Evolutionary conservation across 2,329 filamentous ascomycete genomes (phyloP).

Genomic region (Ilyonectria mors-panacis): DNA sequence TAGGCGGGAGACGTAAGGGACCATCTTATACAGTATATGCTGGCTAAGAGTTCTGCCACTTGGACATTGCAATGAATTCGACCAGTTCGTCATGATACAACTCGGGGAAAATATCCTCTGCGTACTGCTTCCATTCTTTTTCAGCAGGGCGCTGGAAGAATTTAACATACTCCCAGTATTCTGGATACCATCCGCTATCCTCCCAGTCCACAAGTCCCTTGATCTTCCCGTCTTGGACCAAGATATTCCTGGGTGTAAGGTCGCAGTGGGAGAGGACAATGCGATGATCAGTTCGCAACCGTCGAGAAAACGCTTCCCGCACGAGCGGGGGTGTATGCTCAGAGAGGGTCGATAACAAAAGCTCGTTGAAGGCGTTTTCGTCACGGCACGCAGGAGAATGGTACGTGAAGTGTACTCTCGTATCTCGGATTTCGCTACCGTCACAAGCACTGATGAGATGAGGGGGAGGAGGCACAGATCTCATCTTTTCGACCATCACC

Average conservation of each 20-base stretch:
- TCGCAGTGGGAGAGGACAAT: conserved; percentile 67
- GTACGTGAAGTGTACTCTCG: conserved; percentile 39
- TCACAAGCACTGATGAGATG: conserved; percentile 46
- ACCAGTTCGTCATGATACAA: conserved; percentile 47
- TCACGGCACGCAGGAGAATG: conserved; percentile 39
- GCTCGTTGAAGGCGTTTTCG: conserved; percentile 47
- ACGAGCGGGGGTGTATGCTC: conserved; percentile 37
- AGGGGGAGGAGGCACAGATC: conserved; percentile 40
- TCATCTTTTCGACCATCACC: conserved; percentile 45
- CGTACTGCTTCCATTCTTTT: conserved; percentile 39
- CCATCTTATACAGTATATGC: neutral
- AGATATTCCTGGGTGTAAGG: conserved; percentile 61
- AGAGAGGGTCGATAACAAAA: conserved; percentile 38
- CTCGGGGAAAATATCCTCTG: conserved; percentile 45
- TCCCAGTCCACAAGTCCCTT: conserved; percentile 65
- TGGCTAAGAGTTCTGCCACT: conserved; percentile 40
- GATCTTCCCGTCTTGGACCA: conserved; percentile 56
- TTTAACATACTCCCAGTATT: conserved; percentile 58
- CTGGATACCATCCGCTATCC: conserved; percentile 62
- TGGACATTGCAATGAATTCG: conserved; percentile 42
- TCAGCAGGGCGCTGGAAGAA: conserved; percentile 46
- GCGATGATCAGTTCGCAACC: conserved; percentile 47
- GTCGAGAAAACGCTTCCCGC: conserved; percentile 39
- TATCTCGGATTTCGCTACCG: conserved; percentile 47
- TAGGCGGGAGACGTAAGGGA: neutral